phyloP scores from a whole-genome alignment of 2,329 filamentous ascomycete genomes.

The Phaeosphaeria sp. region DNA sequence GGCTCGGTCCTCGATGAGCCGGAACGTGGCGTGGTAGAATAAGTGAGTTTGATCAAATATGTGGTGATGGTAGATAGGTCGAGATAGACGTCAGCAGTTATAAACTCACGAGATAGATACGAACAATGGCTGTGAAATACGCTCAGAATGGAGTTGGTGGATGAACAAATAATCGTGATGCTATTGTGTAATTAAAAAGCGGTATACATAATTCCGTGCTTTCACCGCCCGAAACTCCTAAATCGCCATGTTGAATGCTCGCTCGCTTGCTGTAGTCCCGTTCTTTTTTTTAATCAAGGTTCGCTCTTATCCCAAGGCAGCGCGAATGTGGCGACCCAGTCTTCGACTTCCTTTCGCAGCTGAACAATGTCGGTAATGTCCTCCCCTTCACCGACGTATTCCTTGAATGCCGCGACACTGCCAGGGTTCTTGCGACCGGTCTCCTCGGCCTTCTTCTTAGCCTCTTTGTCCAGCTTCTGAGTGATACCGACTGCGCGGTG shows the following conservation, averaged over 20 bases:
- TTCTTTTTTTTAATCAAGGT: constrained; percentile 9
- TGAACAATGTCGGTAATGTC: constrained; percentile 51
- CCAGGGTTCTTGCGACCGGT: constrained; percentile 47
- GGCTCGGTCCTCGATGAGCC: too few relatives aligned
- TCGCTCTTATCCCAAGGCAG: constrained; percentile 47
- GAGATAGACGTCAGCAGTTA: neutral
- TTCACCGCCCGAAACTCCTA: constrained; percentile 26
- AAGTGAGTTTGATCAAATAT: neutral
- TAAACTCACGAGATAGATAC: neutral
- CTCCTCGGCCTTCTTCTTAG: constrained; percentile 46
- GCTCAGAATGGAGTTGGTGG: neutral
- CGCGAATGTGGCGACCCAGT: constrained; percentile 52
- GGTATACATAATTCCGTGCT: constrained; percentile 19
- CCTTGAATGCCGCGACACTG: constrained; percentile 50
- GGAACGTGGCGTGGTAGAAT: neutral
- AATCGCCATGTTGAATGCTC: constrained; percentile 16
- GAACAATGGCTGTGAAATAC: neutral
- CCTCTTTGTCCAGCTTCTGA: constrained; percentile 49
- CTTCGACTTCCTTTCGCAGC: constrained; percentile 49
- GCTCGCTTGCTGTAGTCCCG: constrained; percentile 6
- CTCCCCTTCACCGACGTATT: constrained; percentile 50
- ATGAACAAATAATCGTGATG: neutral
- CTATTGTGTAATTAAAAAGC: constrained; percentile 15
- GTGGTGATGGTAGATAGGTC: too few relatives aligned
- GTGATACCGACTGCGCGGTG: constrained; percentile 51